Percentiles rank a stretch among this genome's conserved stretches.
Conservation (phyloP, 1,284 basidiomycete species). For the Erythrobasidium hasegawianum region DNA sequence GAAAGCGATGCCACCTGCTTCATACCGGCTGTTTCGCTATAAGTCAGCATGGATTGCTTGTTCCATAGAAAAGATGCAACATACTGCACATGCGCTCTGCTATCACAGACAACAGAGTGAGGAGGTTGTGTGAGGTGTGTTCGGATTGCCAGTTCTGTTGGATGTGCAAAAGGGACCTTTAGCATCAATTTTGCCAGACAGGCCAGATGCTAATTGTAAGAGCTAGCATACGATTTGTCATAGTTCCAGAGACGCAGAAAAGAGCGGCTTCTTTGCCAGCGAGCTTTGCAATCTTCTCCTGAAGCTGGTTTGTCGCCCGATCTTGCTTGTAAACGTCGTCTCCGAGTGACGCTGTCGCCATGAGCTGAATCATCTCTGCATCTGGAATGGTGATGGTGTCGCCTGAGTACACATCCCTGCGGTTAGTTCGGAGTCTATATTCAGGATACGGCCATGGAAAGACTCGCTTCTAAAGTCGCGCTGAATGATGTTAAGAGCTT, state of each 20-base stretch:
- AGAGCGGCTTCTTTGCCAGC: slow-evolving; percentile 83
- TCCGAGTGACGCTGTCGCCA: slow-evolving; percentile 54
- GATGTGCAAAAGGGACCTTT: too few species aligned
- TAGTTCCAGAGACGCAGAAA: slow-evolving; percentile 82
- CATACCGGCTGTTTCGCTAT: slow-evolving; percentile 52
- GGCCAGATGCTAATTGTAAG: too few species aligned
- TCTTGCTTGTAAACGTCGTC: slow-evolving; percentile 56
- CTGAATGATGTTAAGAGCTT: slow-evolving; percentile 26
- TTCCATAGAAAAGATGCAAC: too few species aligned
- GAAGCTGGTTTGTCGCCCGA: slow-evolving; percentile 61
- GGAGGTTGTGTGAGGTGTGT: slow-evolving; percentile 87
- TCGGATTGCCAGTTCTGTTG: slow-evolving; percentile 66
- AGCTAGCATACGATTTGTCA: slow-evolving; percentile 60
- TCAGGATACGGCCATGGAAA: neutral
- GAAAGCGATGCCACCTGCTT: slow-evolving; percentile 86
- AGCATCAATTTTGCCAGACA: too few species aligned
- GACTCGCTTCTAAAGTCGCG: slow-evolving; percentile 32
- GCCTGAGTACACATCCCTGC: neutral
- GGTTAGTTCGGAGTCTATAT: slow-evolving; percentile 1
- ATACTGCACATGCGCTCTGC: slow-evolving; percentile 71
- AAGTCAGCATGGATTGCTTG: slow-evolving; percentile 49
- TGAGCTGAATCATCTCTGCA: slow-evolving; percentile 53
- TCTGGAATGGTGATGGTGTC: slow-evolving; percentile 56
- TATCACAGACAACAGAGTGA: slow-evolving; percentile 71
- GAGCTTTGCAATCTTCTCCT: slow-evolving; percentile 72